Conservation (phyloP, 1,284 basidiomycete genomes). For the Puccinia novopanici region DNA sequence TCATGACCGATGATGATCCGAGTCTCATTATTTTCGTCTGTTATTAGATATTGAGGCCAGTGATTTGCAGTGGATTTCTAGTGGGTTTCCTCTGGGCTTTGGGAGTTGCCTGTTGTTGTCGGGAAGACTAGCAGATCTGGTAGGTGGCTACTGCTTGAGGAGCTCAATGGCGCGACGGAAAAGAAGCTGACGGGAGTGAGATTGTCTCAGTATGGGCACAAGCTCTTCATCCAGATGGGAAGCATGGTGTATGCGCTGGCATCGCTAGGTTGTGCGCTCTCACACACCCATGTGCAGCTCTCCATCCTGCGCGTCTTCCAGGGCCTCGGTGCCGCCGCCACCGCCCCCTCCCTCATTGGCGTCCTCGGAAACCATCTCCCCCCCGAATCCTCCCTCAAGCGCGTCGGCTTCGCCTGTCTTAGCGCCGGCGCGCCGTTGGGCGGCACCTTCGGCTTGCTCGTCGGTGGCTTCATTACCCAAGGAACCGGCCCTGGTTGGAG, state of each 20-base stretch:
- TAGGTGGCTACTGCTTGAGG: background rate
- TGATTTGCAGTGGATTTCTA: constrained; percentile 37
- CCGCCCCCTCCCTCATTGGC: constrained; percentile 32
- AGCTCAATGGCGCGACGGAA: no score
- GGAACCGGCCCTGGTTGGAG: constrained; percentile 26
- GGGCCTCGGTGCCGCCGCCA: constrained; percentile 44
- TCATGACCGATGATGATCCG: no score
- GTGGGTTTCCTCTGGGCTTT: constrained; percentile 27
- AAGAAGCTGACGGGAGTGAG: no score
- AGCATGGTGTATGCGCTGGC: constrained; percentile 6
- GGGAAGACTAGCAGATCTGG: constrained; percentile 43
- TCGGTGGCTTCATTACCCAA: constrained; percentile 34
- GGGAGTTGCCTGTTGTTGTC: constrained; percentile 34
- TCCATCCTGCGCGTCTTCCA: constrained; percentile 42
- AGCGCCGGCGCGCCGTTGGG: constrained; percentile 42
- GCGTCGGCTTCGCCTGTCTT: constrained; percentile 32
- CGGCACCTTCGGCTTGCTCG: constrained; percentile 34
- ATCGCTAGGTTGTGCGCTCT: constrained; percentile 26
- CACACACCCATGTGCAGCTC: constrained; percentile 29
- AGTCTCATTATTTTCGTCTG: no score
- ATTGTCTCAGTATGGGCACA: constrained; percentile 49
- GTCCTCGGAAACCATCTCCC: constrained; percentile 27
- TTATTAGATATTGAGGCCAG: constrained; percentile 39
- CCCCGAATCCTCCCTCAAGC: constrained; percentile 16
- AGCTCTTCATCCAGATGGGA: constrained; percentile 31